These are phyloP conservation scores for Cladobotryum protrusum DNA, from an alignment of 2,329 filamentous ascomycete species.

Conservation along the genomic window DNA sequence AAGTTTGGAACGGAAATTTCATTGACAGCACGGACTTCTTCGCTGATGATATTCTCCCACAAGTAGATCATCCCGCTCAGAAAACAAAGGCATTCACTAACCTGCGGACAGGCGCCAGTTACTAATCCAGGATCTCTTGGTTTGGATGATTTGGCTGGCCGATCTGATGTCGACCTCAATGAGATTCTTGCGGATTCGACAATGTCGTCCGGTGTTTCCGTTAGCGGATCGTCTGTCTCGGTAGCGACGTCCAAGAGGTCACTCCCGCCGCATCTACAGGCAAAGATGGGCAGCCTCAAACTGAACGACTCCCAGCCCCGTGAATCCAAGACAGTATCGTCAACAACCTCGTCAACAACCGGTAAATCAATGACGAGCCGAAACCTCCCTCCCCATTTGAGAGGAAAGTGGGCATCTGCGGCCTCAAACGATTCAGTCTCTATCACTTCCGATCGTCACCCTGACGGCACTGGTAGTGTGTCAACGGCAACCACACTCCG, in stretches of 20 bases:
- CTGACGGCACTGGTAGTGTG: slow-evolving; percentile 12
- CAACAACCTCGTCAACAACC: not conserved
- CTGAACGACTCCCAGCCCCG: not conserved
- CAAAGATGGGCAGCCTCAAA: not conserved
- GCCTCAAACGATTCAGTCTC: not conserved
- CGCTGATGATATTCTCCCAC: slow-evolving; percentile 14
- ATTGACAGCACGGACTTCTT: slow-evolving; percentile 22
- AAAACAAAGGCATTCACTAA: not conserved
- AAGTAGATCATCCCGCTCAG: slow-evolving; percentile 12
- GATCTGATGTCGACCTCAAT: not conserved
- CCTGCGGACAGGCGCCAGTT: slow-evolving; percentile 21
- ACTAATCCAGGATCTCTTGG: slow-evolving; percentile 18
- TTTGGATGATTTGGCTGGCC: slow-evolving; percentile 10
- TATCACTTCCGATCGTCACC: not conserved
- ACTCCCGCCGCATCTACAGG: slow-evolving; percentile 3
- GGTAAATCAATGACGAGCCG: not conserved
- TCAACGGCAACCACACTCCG: slow-evolving; percentile 27
- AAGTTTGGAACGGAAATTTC: slow-evolving; percentile 12
- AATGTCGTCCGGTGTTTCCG: not conserved
- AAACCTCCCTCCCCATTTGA: slow-evolving; percentile 10
- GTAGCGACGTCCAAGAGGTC: not conserved
- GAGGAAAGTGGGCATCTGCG: not conserved
- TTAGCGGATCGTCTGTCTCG: not conserved
- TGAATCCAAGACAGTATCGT: not conserved
- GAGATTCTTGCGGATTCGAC: not conserved